Evolutionary conservation across 2,329 filamentous ascomycete species (phyloP), one percentile per base, ranked within the genome.

Genomic region (Chaetomiaceae sp.): DNA sequence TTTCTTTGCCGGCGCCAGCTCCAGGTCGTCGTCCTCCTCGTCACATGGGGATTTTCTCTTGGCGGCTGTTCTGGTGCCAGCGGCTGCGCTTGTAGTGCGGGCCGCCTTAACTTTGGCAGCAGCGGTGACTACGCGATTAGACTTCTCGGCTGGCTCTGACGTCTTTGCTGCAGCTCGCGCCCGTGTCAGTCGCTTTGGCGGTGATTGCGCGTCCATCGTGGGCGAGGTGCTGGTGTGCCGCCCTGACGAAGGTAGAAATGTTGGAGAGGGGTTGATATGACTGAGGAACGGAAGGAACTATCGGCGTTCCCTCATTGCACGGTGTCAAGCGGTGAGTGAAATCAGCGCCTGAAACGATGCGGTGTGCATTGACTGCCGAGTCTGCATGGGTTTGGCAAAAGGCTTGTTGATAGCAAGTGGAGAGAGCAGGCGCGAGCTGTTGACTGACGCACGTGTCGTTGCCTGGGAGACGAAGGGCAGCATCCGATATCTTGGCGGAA

Each of bases 141-240:
- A 65, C 56, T 70, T 71, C 29, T 53, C 39, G 30, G 57, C 51
- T 19, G 58, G 55, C 38, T 60, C 57, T 19, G 55, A 47, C 18
- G 58, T 60, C 53, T 66, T 68, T 30, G 68, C 67, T 38, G 69
- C 69, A 48, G 68, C 70, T 55, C 69, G 59, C 36, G 71, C 68
- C 54, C 78, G 73, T 51, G 78, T 81, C 58, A 80, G 71, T 53
- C 78, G 74, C 65, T 79, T 79, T 29, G 77, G 78, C 42, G 78
- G 76, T 48, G 75, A 79, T 53, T 68, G 62, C 42, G 65, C 64
- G 54, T 76, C 73, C 76, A 81, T 79, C 53, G 42, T 68, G 50
- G 26, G 7, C n/a, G n/a, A 14, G 5, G 18, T 17, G 4, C 46
- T 24, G 22, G 32, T n/a, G n/a, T 27, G 35, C 14, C 4, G 27